A percentile compares a stretch with the other conserved stretches of the same genome.
Conservation (phyloP, 176 grass and related monocot species). For the Pharus latifolius region DNA sequence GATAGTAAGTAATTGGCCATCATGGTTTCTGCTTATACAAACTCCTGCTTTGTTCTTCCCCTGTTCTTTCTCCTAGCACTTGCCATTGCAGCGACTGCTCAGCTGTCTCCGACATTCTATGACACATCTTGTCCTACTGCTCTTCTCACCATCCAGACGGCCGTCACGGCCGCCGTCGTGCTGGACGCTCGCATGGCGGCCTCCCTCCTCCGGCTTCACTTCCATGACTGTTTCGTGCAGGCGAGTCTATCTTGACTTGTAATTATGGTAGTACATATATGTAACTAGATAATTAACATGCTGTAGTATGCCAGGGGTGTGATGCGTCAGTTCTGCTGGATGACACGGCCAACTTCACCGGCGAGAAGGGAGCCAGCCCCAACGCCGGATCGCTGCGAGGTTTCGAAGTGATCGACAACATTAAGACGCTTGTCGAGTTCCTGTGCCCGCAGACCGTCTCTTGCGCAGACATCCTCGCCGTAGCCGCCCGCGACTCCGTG, state of each 20-base stretch:
- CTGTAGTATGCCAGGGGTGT: no score
- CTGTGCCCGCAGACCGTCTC: slow-evolving; percentile 50
- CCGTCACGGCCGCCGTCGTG: slow-evolving; percentile 11
- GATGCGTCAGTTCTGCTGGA: slow-evolving; percentile 55
- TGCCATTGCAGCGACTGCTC: slow-evolving; percentile 6
- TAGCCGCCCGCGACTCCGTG: slow-evolving; percentile 52
- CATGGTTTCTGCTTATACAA: no score
- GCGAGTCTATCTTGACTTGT: slow-evolving; percentile 18
- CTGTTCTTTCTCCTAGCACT: slow-evolving; percentile 4
- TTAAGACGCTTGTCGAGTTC: slow-evolving; percentile 39
- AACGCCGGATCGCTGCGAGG: slow-evolving; percentile 51
- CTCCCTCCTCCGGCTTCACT: slow-evolving; percentile 33
- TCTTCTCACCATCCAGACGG: slow-evolving; percentile 17
- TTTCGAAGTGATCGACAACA: slow-evolving; percentile 36
- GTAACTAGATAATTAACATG: no score
- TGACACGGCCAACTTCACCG: slow-evolving; percentile 48
- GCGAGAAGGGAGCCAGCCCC: slow-evolving; percentile 36
- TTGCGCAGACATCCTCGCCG: slow-evolving; percentile 50
- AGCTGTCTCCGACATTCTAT: slow-evolving; percentile 39
- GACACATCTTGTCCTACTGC: slow-evolving; percentile 18
- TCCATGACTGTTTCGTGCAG: slow-evolving; percentile 53
- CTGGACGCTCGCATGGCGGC: slow-evolving; percentile 27
- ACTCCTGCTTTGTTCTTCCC: no score
- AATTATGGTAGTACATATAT: no score
- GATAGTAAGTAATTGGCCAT: no score